These are phyloP conservation scores for Cyclocybe aegerita DNA, from an alignment of 768 basidiomycete species.

Conservation along the genomic window DNA sequence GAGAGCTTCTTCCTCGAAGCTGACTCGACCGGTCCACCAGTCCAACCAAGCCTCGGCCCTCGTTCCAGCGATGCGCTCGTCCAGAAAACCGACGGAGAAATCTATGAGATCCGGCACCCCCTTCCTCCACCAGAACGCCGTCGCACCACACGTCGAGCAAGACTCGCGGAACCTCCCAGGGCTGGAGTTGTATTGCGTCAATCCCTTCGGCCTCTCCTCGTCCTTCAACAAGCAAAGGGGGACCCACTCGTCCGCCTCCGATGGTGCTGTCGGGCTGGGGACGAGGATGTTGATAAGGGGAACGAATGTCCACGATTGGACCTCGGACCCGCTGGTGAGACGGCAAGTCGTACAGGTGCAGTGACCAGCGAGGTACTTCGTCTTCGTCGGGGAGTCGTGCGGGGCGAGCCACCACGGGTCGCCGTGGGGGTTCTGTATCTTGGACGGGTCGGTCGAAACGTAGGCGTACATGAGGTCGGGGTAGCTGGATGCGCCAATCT, in stretches of 20 bases:
- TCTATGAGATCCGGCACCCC: constrained; percentile 20
- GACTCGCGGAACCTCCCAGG: constrained; percentile 25
- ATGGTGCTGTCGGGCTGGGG: no score
- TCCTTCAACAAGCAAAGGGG: constrained; percentile 12
- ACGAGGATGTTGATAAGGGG: constrained; percentile 15
- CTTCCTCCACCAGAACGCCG: constrained; percentile 26
- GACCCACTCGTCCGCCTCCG: neutral
- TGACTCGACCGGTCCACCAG: no score
- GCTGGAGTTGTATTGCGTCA: constrained; percentile 24
- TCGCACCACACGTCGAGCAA: constrained; percentile 30
- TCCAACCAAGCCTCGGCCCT: no score
- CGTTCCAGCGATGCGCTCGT: no score
- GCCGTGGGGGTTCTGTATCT: constrained; percentile 10
- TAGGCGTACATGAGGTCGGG: constrained; percentile 20
- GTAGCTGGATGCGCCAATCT: constrained; percentile 12
- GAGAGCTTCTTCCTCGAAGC: no score
- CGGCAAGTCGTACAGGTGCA: constrained; percentile 21
- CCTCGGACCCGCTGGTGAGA: constrained; percentile 16
- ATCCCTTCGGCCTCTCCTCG: constrained; percentile 14
- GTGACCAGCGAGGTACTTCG: constrained; percentile 17
- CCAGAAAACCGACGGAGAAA: no score
- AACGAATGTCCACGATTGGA: constrained; percentile 19
- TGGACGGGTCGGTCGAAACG: constrained; percentile 6
- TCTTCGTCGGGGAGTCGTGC: constrained; percentile 4
- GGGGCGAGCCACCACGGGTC: constrained; percentile 27